A percentile compares a stretch with the other conserved stretches of the same genome.
phyloP scores from a whole-genome alignment of 73 alveolate species.

The Blepharisma japonicum region DNA sequence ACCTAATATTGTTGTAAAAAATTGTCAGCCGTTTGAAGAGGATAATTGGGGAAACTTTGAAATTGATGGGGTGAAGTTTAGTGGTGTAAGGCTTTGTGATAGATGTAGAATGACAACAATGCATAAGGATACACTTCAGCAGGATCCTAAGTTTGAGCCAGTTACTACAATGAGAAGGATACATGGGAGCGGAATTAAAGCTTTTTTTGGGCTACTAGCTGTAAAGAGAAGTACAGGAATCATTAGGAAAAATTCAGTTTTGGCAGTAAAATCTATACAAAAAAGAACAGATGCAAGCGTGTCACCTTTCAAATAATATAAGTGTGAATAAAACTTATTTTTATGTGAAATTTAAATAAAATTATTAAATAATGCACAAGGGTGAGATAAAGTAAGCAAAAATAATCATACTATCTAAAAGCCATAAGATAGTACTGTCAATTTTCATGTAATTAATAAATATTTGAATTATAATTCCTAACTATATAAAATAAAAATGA shows the following conservation, averaged over 20 bases:
- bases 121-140: neutral
- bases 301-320: too few relatives aligned
- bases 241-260: neutral
- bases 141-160: constrained; percentile 17
- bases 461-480: too few relatives aligned
- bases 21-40: neutral
- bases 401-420: too few relatives aligned
- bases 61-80: neutral
- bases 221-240: neutral
- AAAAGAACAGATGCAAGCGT: too few relatives aligned
- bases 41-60: constrained; percentile 14
- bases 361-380: too few relatives aligned
- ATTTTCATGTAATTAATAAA: too few relatives aligned
- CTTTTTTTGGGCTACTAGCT: constrained; percentile 7
- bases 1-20: constrained; percentile 6
- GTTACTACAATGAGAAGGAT: constrained; percentile 1
- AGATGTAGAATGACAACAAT: constrained; percentile 26
- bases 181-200: constrained; percentile 21
- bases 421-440: too few relatives aligned
- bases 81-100: neutral
- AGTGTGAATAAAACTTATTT: too few relatives aligned
- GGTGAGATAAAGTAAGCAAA: too few relatives aligned
- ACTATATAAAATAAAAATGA: too few relatives aligned
- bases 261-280: too few relatives aligned
- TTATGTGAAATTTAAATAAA: too few relatives aligned